Conservation (phyloP, 1,284 basidiomycete species). For the Ustilago xerochloae region DNA sequence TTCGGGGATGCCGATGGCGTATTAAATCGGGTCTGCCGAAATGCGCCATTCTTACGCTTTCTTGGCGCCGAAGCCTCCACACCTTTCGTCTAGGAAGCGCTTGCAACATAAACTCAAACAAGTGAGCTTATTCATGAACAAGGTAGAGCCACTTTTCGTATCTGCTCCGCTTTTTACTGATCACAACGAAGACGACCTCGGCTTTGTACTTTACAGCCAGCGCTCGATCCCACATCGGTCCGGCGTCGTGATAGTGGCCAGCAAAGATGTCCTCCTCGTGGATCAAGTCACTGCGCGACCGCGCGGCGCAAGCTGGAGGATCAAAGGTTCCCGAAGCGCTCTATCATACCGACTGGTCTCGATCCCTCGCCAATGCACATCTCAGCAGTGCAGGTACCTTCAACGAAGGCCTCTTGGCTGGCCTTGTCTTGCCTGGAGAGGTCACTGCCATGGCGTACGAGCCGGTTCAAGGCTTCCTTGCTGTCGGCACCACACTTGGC, state of each 20-base stretch:
- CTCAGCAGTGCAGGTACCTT: conserved; percentile 51
- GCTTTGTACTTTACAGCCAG: not conserved
- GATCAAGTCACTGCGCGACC: conserved; percentile 43
- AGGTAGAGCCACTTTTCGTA: too few relatives aligned
- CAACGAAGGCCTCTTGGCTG: conserved; percentile 59
- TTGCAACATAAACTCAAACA: too few relatives aligned
- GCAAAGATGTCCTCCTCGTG: conserved; percentile 35
- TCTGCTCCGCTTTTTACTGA: too few relatives aligned
- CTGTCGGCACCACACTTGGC: conserved; percentile 75
- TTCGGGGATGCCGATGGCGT: not conserved
- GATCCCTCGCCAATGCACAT: conserved; percentile 42
- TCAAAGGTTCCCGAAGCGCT: conserved; percentile 34
- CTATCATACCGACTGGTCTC: conserved; percentile 43
- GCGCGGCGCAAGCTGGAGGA: conserved; percentile 23
- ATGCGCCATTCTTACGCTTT: too few relatives aligned
- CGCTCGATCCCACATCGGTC: not conserved
- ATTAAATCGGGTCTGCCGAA: too few relatives aligned
- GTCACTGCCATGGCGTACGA: conserved; percentile 66
- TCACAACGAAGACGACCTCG: too few relatives aligned
- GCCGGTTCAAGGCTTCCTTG: conserved; percentile 73
- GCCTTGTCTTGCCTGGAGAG: conserved; percentile 65
- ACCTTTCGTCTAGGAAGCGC: too few relatives aligned
- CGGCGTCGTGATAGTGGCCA: not conserved
- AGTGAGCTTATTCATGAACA: too few relatives aligned
- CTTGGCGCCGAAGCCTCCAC: too few relatives aligned